Base-by-base conservation (phyloP, 257 asterid species). In the Penstemon barbatus region DNA sequence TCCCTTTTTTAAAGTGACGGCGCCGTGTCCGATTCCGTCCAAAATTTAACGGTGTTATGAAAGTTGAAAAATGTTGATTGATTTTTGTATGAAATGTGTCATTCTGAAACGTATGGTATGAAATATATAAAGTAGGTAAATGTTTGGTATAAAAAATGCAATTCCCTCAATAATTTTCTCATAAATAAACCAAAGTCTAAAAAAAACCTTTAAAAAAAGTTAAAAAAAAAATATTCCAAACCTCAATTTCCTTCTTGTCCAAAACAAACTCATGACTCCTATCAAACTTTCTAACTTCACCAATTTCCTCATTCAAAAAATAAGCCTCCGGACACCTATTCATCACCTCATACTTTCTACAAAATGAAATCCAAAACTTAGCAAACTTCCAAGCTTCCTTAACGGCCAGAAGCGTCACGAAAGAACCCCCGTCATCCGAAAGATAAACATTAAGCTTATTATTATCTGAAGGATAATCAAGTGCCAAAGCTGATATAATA, bases 401-500 rank as follows among this genome's bases (percentile, higher is more conserved):
- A 13, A 71, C 1, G 1, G 90, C 95, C 1, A 62, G 45, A 7
- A 78, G 41, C 0, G 89, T 85, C 15, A 73, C 70, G 6, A 75
- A 4, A 7, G 83, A 78, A 5, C 95, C 92, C 2, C 83, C 89
- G 50, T 89, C 95, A 44, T 89, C 96, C 0, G 95, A 80, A 12
- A 87, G 77, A 73, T 85, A 89, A 0, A 87, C 82, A 0, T 76
- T 73, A 19, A 89, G 82, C 81, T 87, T 89, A 0, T 25, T 89
- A 0, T 25, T 25, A 25, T 79, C 73, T 0, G 80, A 70, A 0
- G 96, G 95, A 45, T 89, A 89, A 50, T 89, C 92, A 1, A 89
- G 82, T 3, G 90, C 88, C 92, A 86, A 63, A 5, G 90, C 92
- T 5, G 96, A 89, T 41, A 89, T 38, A 12, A 89, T 85, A n/a